phyloP scores from a whole-genome alignment of 2,329 filamentous ascomycete species.

The Cladosporium austrohemisphaericum region DNA sequence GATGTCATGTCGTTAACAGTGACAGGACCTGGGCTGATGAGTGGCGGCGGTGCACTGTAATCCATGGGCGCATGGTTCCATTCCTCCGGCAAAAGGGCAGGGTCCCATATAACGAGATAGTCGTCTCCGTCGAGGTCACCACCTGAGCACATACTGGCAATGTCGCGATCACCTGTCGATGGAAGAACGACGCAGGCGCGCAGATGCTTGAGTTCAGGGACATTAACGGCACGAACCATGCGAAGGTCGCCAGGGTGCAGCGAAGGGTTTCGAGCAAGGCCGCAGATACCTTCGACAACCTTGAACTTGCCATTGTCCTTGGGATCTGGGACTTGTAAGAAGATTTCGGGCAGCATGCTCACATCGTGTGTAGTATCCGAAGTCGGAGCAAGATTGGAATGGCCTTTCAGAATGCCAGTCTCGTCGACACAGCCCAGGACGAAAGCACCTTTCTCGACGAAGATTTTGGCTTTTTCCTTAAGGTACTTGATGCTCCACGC shows the following conservation, averaged over 20 bases:
- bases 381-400: conserved; percentile 48
- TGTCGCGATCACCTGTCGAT: conserved; percentile 73
- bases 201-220: conserved; percentile 68
- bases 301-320: conserved; percentile 50
- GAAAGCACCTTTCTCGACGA: conserved; percentile 78
- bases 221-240: conserved; percentile 78
- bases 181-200: conserved; percentile 86
- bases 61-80: conserved; percentile 78
- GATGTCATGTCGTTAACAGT: conserved; percentile 68
- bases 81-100: conserved; percentile 62
- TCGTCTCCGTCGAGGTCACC: conserved; percentile 96
- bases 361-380: conserved; percentile 43
- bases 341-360: conserved; percentile 73
- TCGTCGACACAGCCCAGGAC: conserved; percentile 88
- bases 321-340: conserved; percentile 70
- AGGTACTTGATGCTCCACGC: conserved; percentile 85
- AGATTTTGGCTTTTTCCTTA: conserved; percentile 87
- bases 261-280: conserved; percentile 88
- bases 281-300: conserved; percentile 71
- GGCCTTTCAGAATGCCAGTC: conserved; percentile 68
- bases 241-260: conserved; percentile 90
- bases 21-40: conserved; percentile 59
- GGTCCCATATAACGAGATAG: conserved; percentile 91
- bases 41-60: conserved; percentile 59
- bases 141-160: conserved; percentile 92